Percentiles rank a stretch among this genome's conserved stretches.
phyloP scores from a whole-genome alignment of 2,329 filamentous ascomycete genomes.

The Fusarium sp. region DNA sequence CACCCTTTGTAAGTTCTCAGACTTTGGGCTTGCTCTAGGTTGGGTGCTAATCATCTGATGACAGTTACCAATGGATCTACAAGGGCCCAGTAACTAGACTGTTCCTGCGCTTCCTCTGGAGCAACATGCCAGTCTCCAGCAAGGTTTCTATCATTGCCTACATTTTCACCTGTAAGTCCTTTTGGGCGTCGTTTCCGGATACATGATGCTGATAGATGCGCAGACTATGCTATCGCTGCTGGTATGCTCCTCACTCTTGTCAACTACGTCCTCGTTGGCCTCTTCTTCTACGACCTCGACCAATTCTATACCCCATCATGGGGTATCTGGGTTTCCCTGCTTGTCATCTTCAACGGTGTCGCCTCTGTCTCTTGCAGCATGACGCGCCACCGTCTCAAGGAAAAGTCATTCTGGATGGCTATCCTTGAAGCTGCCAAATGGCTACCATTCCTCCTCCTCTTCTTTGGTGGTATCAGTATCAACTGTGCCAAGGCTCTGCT shows the following conservation, averaged over 20 bases:
- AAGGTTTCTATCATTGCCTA: slow-evolving; percentile 77
- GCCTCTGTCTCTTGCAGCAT: slow-evolving; percentile 40
- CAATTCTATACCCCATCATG: slow-evolving; percentile 74
- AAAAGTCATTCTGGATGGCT: slow-evolving; percentile 41
- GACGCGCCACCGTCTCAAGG: slow-evolving; percentile 42
- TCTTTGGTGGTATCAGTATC: slow-evolving; percentile 46
- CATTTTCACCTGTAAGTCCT: slow-evolving; percentile 64
- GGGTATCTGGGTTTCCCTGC: slow-evolving; percentile 64
- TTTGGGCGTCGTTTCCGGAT: fast-evolving
- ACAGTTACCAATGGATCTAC: slow-evolving; percentile 61
- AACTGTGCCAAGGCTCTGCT: slow-evolving; percentile 44
- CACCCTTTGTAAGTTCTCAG: slow-evolving; percentile 62
- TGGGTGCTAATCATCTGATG: not conserved
- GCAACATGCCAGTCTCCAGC: slow-evolving; percentile 65
- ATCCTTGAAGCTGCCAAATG: slow-evolving; percentile 41
- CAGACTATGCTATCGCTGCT: slow-evolving; percentile 71
- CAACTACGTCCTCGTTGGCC: slow-evolving; percentile 79
- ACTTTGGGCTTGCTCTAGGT: fast-evolving
- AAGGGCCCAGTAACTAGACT: slow-evolving; percentile 72
- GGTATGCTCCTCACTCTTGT: slow-evolving; percentile 70
- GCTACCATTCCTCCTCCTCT: slow-evolving; percentile 44
- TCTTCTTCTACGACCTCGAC: slow-evolving; percentile 72
- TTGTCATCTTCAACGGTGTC: slow-evolving; percentile 41
- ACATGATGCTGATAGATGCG: not conserved
- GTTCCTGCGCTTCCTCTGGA: slow-evolving; percentile 41